Percentiles rank a stretch among this genome's conserved stretches.
phyloP scores from a whole-genome alignment of 768 basidiomycete species.

The Mycena venus region DNA sequence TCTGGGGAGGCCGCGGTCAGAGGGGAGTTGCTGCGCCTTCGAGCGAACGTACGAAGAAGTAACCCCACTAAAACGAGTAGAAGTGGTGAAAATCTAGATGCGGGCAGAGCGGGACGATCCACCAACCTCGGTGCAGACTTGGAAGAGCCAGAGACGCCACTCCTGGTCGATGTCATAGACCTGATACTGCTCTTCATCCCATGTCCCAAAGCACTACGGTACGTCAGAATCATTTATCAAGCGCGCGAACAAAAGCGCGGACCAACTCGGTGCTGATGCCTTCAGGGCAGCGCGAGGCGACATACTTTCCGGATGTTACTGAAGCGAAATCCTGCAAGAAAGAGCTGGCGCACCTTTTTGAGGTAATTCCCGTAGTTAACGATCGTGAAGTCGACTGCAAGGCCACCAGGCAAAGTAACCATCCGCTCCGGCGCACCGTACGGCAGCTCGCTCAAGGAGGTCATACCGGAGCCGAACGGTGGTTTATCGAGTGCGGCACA shows the following conservation, averaged over 20 bases:
- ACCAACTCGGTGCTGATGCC: slow-evolving; percentile 66
- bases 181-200: slow-evolving; percentile 75
- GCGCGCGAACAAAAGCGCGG: slow-evolving; percentile 19
- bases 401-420: slow-evolving; percentile 58
- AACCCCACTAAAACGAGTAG: slow-evolving; percentile 81
- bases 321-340: not conserved
- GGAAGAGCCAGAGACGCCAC: slow-evolving; percentile 93
- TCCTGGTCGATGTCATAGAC: slow-evolving; percentile 72
- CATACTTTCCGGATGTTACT: slow-evolving; percentile 51
- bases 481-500: slow-evolving; percentile 69
- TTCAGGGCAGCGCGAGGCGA: slow-evolving; percentile 70
- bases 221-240: not conserved
- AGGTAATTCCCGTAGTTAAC: slow-evolving; percentile 85
- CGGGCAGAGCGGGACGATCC: no score
- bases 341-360: slow-evolving; percentile 62
- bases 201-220: slow-evolving; percentile 88
- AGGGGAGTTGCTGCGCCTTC: no score
- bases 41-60: slow-evolving; percentile 74
- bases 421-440: slow-evolving; percentile 64
- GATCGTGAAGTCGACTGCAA: slow-evolving; percentile 70
- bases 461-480: slow-evolving; percentile 43
- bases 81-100: not conserved
- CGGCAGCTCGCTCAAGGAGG: slow-evolving; percentile 53
- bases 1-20: slow-evolving; percentile 53
- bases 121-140: slow-evolving; percentile 76